A percentile compares a stretch with the other conserved stretches of the same genome.
These are phyloP conservation scores for Coemansia sp. DNA, from an alignment of 371 early-diverging fungal species.

Conservation along the genomic window DNA sequence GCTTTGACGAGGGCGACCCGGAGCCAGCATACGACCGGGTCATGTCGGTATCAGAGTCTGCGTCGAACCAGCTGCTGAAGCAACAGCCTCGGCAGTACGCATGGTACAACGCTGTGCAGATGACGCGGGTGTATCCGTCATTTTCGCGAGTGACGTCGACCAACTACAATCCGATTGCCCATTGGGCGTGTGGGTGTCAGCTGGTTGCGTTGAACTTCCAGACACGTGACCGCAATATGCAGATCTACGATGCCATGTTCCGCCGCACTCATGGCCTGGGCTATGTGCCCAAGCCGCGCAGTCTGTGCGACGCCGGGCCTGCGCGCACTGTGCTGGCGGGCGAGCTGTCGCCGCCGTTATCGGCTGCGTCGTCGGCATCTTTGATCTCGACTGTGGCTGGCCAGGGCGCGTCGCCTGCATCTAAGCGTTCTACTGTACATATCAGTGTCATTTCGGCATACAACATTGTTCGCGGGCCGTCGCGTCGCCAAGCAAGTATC, in stretches of 20 bases:
- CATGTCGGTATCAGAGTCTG: slow-evolving; percentile 68
- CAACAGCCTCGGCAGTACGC: slow-evolving; percentile 53
- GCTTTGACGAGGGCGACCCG: slow-evolving; percentile 44
- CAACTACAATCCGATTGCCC: slow-evolving; percentile 74
- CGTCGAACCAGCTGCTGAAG: slow-evolving; percentile 47
- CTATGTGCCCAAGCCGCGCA: slow-evolving; percentile 72
- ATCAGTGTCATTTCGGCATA: slow-evolving; percentile 37
- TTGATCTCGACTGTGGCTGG: slow-evolving; percentile 8
- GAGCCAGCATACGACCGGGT: slow-evolving; percentile 58
- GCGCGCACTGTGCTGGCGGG: slow-evolving; percentile 1
- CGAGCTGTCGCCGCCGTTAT: slow-evolving; percentile 1
- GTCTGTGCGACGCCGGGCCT: slow-evolving; percentile 43
- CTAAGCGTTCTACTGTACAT: slow-evolving; percentile 36
- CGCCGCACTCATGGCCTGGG: slow-evolving; percentile 64
- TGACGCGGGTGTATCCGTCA: slow-evolving; percentile 75
- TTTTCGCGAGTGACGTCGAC: slow-evolving; percentile 69
- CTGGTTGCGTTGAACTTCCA: slow-evolving; percentile 87
- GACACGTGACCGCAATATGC: slow-evolving; percentile 69
- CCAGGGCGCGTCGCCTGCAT: neutral
- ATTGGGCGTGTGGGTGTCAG: slow-evolving; percentile 77
- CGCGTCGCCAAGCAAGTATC: slow-evolving; percentile 16
- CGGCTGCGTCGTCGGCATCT: slow-evolving; percentile 7
- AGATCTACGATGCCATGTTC: slow-evolving; percentile 77
- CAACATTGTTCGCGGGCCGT: slow-evolving; percentile 10
- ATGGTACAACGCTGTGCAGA: slow-evolving; percentile 55